Conservation (phyloP, 768 basidiomycete genomes). For the Lentinula aciculospora region DNA sequence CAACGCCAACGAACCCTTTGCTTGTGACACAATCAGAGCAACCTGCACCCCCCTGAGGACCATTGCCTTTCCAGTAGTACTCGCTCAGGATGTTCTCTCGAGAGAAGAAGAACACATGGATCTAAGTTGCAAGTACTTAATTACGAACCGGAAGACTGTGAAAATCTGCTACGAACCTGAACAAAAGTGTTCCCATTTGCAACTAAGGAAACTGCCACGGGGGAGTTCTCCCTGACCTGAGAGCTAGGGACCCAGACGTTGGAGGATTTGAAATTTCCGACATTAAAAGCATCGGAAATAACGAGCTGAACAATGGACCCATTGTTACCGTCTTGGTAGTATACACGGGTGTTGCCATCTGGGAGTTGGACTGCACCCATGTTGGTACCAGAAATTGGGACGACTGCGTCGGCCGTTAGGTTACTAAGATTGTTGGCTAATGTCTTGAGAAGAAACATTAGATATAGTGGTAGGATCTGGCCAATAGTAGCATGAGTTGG, state of each 20-base stretch:
- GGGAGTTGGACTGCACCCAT: background rate
- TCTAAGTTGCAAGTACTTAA: no score
- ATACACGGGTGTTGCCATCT: background rate
- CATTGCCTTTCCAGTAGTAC: slow-evolving; percentile 4
- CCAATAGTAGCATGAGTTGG: no score
- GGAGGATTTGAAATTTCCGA: background rate
- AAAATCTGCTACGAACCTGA: background rate
- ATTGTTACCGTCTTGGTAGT: background rate
- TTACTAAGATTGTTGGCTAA: background rate
- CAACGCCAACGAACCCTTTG: background rate
- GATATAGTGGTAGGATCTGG: background rate
- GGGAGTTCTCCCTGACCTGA: background rate
- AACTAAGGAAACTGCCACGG: background rate
- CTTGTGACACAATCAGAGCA: slow-evolving; percentile 8
- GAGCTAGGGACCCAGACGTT: background rate
- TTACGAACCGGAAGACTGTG: background rate
- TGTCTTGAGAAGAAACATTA: background rate
- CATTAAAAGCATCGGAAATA: background rate
- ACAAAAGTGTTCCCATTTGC: background rate
- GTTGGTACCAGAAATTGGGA: background rate
- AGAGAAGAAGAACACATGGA: slow-evolving; percentile 11
- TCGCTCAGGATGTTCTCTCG: slow-evolving; percentile 7
- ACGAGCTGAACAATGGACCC: background rate
- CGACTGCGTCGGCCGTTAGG: background rate
- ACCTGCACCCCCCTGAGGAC: background rate